These are phyloP conservation scores for Mycena pura DNA, from an alignment of 768 basidiomycete species.

Conservation along the genomic window DNA sequence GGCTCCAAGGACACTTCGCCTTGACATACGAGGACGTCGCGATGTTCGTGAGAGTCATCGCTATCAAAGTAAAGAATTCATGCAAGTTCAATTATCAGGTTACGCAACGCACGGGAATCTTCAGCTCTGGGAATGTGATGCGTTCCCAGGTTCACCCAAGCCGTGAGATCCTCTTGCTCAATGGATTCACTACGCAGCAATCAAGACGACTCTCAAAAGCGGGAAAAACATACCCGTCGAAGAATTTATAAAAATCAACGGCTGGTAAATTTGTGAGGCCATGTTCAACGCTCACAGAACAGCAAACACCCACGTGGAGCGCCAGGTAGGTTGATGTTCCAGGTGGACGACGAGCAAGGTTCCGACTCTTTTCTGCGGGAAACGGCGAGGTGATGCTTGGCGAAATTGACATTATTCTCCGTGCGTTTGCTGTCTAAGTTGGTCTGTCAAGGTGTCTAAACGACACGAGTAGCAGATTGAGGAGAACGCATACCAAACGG, in stretches of 20 bases:
- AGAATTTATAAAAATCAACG: slow-evolving; percentile 56
- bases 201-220: neutral
- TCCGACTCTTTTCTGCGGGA: slow-evolving; percentile 67
- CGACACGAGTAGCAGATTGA: slow-evolving; percentile 18
- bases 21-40: slow-evolving; percentile 57
- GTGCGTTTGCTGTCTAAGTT: slow-evolving; percentile 66
- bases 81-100: neutral
- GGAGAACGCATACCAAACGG: too few species aligned
- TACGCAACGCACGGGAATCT: slow-evolving; percentile 47
- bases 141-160: slow-evolving; percentile 71
- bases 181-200: slow-evolving; percentile 51
- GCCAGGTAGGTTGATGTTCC: slow-evolving; percentile 70
- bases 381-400: slow-evolving; percentile 66
- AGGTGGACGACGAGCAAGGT: slow-evolving; percentile 60
- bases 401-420: slow-evolving; percentile 70
- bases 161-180: slow-evolving; percentile 68
- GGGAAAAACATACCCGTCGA: slow-evolving; percentile 5
- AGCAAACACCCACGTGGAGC: slow-evolving; percentile 36
- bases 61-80: neutral
- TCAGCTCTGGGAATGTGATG: slow-evolving; percentile 73
- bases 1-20: neutral
- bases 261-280: slow-evolving; percentile 24
- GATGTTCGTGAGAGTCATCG: slow-evolving; percentile 62
- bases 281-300: neutral
- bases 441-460: slow-evolving; percentile 39